Evolutionary conservation across 306 rosid species (phyloP).

Genomic region (Gastrolobium bilobum): DNA sequence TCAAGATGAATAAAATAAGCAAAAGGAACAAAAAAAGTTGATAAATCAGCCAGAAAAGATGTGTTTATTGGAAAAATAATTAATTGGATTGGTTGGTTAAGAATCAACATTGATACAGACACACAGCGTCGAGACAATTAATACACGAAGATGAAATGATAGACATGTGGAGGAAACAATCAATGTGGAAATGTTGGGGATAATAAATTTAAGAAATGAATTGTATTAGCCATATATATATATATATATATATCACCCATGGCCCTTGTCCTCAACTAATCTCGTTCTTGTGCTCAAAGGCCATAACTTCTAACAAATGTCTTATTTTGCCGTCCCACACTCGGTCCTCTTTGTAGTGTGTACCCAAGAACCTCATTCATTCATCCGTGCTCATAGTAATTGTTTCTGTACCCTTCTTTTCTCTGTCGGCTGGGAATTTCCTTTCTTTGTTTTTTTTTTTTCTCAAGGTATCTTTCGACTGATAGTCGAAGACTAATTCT

Average conservation of each 20-base stretch:
- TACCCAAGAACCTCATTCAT: background rate
- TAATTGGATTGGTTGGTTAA: constrained; percentile 57
- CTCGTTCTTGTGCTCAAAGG: constrained; percentile 39
- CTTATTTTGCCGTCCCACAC: constrained; percentile 44
- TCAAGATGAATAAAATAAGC: background rate
- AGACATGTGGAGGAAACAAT: constrained; percentile 35
- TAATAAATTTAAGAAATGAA: constrained; percentile 37
- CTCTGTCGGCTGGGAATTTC: background rate
- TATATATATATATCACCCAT: too few relatives aligned
- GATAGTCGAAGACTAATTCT: too few relatives aligned
- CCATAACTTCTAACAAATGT: constrained; percentile 31
- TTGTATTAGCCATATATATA: background rate
- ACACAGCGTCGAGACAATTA: constrained; percentile 51
- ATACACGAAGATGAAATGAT: constrained; percentile 24
- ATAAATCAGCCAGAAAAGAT: constrained; percentile 39
- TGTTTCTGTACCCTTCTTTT: too few relatives aligned
- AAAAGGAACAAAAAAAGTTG: constrained; percentile 6
- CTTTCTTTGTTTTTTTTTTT: too few relatives aligned
- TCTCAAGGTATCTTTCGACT: too few relatives aligned
- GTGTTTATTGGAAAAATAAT: constrained; percentile 42
- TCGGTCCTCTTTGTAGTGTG: background rate
- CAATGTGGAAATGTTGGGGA: constrained; percentile 33
- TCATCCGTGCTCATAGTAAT: background rate
- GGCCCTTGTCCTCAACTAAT: constrained; percentile 2
- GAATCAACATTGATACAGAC: constrained; percentile 69